Base-by-base conservation (phyloP, 176 grass and related monocot genomes). In the Aegilops sharonensis region DNA sequence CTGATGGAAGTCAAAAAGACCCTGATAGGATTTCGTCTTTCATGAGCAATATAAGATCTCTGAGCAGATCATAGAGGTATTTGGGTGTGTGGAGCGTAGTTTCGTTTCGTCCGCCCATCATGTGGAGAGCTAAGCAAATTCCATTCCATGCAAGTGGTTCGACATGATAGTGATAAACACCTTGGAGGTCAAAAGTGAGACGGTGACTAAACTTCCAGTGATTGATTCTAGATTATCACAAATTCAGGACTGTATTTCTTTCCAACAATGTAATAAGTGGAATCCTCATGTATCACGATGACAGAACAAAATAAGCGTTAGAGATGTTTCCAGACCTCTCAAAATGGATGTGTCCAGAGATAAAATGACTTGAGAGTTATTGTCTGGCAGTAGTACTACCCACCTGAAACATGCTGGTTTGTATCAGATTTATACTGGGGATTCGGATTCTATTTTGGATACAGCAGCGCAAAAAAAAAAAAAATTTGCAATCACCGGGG, bases 1-100 rank as follows among this genome's bases (percentile, higher is more conserved):
- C 81, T 14, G 95, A 92, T 87, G 91, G 91, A 23, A 89, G 93
- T 68, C 68, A 9, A 15, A 98, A 98, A 86, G 93, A 98, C 64
- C 12, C 73, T 17, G 35, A 83, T 60, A 95, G 88, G 69, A 95
- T 98, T 65, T 80, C 32, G 79, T 85, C 89, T n/a, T 95, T 95
- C 73, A 94, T 95, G 60, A 93, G 32, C 27, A 91, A 87, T 67
- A 52, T 94, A 35, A 85, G 86, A 57, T 91, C 78, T 43, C 25
- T 69, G 20, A 64, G 36, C 52, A 72, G 50, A 83, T 81, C 47
- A 31, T 76, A 61, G 75, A 37, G 15, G 8, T 65, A 21, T 59
- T 78, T 86, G 9, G 11, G 13, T 2, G 1, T 64, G 5, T 40
- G n/a, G 27, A 63, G 5, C 9, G 39, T 70, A 78, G 29, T 39